Conservation (phyloP, 2,329 filamentous ascomycete species). For the Westerdykella ornata region DNA sequence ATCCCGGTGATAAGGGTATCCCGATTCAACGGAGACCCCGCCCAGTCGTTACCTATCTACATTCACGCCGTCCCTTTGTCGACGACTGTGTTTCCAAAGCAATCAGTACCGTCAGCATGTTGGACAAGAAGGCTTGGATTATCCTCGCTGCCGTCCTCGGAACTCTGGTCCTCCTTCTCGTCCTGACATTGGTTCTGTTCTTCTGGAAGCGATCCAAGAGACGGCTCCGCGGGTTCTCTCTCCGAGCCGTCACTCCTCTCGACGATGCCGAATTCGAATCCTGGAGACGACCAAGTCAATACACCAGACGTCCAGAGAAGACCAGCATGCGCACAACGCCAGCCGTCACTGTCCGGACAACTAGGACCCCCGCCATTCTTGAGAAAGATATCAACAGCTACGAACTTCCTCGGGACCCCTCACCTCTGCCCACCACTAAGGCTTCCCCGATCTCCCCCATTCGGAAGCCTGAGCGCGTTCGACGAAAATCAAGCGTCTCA, state of each 20-base stretch:
- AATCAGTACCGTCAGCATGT: conserved; percentile 15
- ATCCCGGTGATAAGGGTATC: no score
- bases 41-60: no score
- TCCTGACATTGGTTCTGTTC: conserved; percentile 25
- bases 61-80: no score
- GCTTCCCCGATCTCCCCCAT: conserved; percentile 25
- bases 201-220: conserved; percentile 31
- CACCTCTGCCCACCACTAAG: conserved; percentile 17
- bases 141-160: conserved; percentile 33
- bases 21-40: no score
- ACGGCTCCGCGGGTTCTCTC: conserved; percentile 30
- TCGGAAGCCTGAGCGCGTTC: conserved; percentile 27
- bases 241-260: conserved; percentile 35
- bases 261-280: conserved; percentile 39
- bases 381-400: conserved; percentile 31
- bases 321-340: conserved; percentile 27
- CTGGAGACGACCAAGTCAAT: conserved; percentile 36
- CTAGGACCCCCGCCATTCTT: conserved; percentile 24
- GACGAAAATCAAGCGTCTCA: conserved; percentile 32
- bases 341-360: conserved; percentile 22
- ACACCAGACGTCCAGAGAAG: conserved; percentile 32
- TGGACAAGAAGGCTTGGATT: conserved; percentile 32
- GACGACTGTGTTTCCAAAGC: no score
- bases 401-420: conserved; percentile 23
- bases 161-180: conserved; percentile 24